These are phyloP conservation scores for Tetradesmus lagerheimii DNA, from an alignment of 139 green algal species.

Conservation along the genomic window DNA sequence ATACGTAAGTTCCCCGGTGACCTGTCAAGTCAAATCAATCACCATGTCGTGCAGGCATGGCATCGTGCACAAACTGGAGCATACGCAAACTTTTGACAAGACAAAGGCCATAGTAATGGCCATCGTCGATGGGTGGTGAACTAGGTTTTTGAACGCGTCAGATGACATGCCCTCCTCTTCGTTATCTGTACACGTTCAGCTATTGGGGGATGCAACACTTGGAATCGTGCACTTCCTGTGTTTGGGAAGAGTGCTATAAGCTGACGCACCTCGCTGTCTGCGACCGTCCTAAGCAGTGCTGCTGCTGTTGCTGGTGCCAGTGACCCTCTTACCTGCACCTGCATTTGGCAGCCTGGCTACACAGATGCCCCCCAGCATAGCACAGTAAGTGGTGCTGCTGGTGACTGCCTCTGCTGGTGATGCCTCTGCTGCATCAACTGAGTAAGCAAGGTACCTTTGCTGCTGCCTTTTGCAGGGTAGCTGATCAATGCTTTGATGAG, in stretches of 20 bases:
- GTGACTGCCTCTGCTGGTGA: background rate
- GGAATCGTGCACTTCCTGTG: too few species aligned
- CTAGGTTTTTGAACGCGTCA: background rate
- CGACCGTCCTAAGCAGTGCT: background rate
- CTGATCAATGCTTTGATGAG: slow-evolving; percentile 45
- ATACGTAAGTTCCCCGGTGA: background rate
- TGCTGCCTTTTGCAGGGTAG: slow-evolving; percentile 3
- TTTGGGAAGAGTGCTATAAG: too few species aligned
- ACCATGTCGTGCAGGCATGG: background rate
- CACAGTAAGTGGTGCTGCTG: slow-evolving; percentile 5
- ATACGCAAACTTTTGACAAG: background rate
- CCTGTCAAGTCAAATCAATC: background rate
- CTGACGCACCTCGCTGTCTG: too few species aligned
- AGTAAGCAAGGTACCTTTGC: background rate
- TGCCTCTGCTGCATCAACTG: background rate
- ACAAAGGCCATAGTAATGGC: background rate
- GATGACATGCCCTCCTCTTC: background rate
- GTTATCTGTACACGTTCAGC: too few species aligned
- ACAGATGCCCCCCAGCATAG: background rate
- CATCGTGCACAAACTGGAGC: background rate
- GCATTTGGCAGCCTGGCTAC: background rate
- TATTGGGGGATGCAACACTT: too few species aligned
- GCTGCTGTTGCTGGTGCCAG: background rate
- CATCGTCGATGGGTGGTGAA: background rate
- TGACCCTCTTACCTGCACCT: background rate